Evolutionary conservation across 441 rosid genomes (phyloP).

Genomic region (Erodium chrysanthum): DNA sequence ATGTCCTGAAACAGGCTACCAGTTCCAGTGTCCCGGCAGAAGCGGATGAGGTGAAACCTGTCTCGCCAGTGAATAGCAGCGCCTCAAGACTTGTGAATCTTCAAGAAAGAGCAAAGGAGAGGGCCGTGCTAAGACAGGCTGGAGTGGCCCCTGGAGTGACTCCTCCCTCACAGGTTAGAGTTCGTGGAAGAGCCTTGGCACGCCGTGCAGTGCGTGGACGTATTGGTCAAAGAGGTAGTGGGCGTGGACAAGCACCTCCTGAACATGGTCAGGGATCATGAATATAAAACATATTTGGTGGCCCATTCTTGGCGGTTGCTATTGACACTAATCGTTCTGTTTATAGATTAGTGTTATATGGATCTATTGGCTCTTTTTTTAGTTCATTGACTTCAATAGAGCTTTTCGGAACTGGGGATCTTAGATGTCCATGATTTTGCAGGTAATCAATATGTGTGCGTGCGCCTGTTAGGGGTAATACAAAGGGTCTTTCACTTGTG

Average conservation of each 20-base stretch:
- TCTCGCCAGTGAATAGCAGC: constrained; percentile 29
- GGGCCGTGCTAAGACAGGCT: constrained; percentile 47
- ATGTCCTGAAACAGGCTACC: constrained; percentile 25
- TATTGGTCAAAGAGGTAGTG: constrained; percentile 36
- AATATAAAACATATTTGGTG: background rate
- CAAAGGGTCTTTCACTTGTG: no score
- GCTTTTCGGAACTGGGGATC: no score
- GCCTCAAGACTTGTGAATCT: constrained; percentile 45
- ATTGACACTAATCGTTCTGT: background rate
- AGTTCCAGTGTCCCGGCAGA: constrained; percentile 31
- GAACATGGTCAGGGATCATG: constrained; percentile 23
- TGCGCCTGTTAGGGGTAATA: no score
- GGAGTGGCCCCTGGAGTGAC: constrained; percentile 16
- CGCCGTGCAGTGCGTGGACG: constrained; percentile 53
- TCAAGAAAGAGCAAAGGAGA: constrained; percentile 45
- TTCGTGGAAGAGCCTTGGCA: constrained; percentile 33
- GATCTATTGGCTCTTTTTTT: background rate
- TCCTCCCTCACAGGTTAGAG: constrained; percentile 29
- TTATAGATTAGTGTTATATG: background rate
- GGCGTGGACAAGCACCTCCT: constrained; percentile 45
- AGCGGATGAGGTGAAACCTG: constrained; percentile 44
- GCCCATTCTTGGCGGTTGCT: background rate
- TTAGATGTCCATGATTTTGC: background rate
- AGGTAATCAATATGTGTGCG: background rate
- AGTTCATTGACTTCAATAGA: no score